These are phyloP conservation scores for Myxozyma neglecta DNA, from an alignment of 805 yeast genomes.

Conservation along the genomic window DNA sequence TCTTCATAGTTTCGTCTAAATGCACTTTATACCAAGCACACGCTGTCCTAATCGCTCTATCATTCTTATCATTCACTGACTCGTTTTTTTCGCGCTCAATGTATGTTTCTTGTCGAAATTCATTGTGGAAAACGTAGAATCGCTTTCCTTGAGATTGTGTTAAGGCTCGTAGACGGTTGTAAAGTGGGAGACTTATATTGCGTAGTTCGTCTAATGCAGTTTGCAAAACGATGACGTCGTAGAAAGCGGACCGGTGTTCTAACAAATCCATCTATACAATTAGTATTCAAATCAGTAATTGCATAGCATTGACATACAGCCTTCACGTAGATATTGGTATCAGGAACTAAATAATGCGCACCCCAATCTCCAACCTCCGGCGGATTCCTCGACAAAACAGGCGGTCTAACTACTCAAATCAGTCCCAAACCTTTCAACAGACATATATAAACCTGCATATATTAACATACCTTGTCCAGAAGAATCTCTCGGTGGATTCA, in stretches of 20 bases:
- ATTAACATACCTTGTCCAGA: conserved; percentile 19
- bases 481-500: conserved; percentile 59
- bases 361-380: conserved; percentile 49
- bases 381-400: conserved; percentile 67
- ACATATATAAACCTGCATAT: not conserved
- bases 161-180: conserved; percentile 75
- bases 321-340: conserved; percentile 82
- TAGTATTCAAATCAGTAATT: not conserved
- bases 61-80: conserved; percentile 84
- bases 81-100: conserved; percentile 64
- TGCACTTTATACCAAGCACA: conserved; percentile 74
- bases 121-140: conserved; percentile 90
- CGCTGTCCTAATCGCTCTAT: conserved; percentile 78
- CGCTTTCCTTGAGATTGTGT: conserved; percentile 76
- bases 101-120: conserved; percentile 73
- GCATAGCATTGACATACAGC: conserved; percentile 44
- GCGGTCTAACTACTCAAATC: conserved; percentile 44
- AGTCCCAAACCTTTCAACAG: not conserved
- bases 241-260: conserved; percentile 73
- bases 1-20: conserved; percentile 42
- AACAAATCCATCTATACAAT: conserved; percentile 65
- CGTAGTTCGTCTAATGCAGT: conserved; percentile 91
- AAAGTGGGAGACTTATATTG: conserved; percentile 82
- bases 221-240: conserved; percentile 92
- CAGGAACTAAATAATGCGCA: conserved; percentile 79